Percentiles rank a stretch among this genome's conserved stretches.
These are phyloP conservation scores for Batkoa obscura DNA, from an alignment of 371 early-diverging fungal genomes.

Conservation along the genomic window DNA sequence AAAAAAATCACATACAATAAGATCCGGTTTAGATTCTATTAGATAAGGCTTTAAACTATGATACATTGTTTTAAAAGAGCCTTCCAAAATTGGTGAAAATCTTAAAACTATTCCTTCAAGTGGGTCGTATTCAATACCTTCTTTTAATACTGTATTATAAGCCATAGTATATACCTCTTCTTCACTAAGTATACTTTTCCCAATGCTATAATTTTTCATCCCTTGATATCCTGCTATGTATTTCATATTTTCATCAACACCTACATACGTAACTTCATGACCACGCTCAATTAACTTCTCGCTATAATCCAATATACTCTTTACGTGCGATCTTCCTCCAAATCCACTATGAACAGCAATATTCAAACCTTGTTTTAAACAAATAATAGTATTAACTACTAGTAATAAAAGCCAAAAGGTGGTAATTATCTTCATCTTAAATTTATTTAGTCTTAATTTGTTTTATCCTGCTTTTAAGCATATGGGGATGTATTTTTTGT, in stretches of 20 bases:
- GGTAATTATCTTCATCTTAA: too few species aligned
- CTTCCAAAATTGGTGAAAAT: background rate
- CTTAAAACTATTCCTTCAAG: background rate
- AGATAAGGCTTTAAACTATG: background rate
- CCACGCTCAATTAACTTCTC: background rate
- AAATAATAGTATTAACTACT: too few species aligned
- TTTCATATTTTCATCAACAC: background rate
- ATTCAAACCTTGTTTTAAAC: too few species aligned
- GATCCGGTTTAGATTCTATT: background rate
- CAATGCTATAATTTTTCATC: background rate
- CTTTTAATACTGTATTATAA: background rate
- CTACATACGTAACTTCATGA: background rate
- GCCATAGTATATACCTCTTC: background rate
- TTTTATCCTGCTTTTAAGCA: too few species aligned
- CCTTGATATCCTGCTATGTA: background rate
- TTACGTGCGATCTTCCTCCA: background rate
- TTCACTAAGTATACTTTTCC: background rate
- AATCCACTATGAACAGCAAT: too few species aligned
- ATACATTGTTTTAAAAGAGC: background rate
- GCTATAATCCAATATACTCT: background rate
- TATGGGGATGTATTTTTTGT: too few species aligned
- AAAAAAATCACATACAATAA: slow-evolving; percentile 5
- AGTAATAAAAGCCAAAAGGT: too few species aligned
- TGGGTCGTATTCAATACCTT: background rate
- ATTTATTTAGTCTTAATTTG: too few species aligned